Percentiles rank a stretch among this genome's conserved stretches.
phyloP scores from a whole-genome alignment of 2,329 filamentous ascomycete species.

The Juglanconis oblonga region DNA sequence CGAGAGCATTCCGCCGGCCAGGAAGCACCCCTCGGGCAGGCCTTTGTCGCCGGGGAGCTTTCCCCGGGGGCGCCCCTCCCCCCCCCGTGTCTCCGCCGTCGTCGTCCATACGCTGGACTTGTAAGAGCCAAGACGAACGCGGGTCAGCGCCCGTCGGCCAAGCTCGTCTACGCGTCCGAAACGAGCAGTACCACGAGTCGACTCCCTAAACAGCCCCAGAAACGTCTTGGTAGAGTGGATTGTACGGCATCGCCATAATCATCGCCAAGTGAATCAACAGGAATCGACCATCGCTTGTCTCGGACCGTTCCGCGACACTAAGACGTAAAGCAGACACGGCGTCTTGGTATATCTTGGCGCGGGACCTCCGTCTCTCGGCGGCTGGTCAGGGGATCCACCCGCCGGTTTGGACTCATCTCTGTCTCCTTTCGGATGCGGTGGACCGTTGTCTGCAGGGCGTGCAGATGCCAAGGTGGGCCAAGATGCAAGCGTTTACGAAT shows the following conservation, averaged over 20 bases:
- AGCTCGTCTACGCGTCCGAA: not conserved
- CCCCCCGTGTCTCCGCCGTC: not conserved
- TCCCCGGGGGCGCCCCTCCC: too few species aligned
- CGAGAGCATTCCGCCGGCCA: too few species aligned
- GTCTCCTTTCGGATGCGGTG: not conserved
- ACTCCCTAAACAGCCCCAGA: not conserved
- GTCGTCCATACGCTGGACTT: not conserved
- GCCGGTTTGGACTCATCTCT: not conserved
- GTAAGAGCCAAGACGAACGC: not conserved
- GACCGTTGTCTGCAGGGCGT: not conserved
- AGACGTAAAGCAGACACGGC: not conserved
- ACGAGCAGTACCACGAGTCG: not conserved
- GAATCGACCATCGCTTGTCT: constrained; percentile 4
- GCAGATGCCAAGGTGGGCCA: not conserved
- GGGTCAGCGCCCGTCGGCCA: not conserved
- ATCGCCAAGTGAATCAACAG: not conserved
- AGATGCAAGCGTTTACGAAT: not conserved
- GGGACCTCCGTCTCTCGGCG: not conserved
- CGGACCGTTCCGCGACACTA: constrained; percentile 10
- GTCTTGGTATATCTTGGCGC: not conserved
- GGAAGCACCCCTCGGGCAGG: too few species aligned
- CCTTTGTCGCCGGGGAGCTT: not conserved
- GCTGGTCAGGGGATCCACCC: not conserved
- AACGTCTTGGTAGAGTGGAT: not conserved
- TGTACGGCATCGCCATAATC: not conserved